Evolutionary conservation across 2,329 filamentous ascomycete genomes (phyloP), one percentile per base, ranked within the genome.

Genomic region (Aspergillus pseudoterreus): DNA sequence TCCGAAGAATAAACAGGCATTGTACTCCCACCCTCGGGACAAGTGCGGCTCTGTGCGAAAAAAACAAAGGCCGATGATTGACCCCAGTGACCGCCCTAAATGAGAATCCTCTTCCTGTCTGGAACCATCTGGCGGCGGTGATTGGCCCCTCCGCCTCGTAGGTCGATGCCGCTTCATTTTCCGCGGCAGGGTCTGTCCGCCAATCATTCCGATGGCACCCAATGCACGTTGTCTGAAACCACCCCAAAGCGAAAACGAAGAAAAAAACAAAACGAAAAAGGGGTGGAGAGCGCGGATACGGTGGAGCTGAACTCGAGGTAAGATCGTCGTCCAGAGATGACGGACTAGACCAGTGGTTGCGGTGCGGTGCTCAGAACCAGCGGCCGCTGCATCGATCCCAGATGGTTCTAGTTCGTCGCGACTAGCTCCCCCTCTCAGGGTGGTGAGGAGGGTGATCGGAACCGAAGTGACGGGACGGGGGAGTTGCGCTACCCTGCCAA

Each of bases 381-480:
- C 53, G 57, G 50, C 51, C 55, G 54, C 39, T 19, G 48, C 30
- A 43, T 53, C 48, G 55, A 56, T 57, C 51, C 44, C 47, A 45
- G 47, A 46, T 27, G 21, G 27, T 42, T 43, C 39, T 46, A 43
- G 39, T 35, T 45, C 38, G 30, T 42, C 38, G 43, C 19, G 19
- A 19, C 35, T 33, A 32, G 15, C 49, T 33, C 35, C 22, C 35
- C 43, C 14, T 32, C 36, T 12, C 8, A 42, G 39, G 21, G 17
- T 35, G 27, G 36, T 51, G 46, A 49, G 43, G 46, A 45, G 52
- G 49, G 53, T 44, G 54, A 57, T 57, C 54, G 54, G 57, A 59
- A 52, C 59, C 59, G 48, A 50, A 50, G 55, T 56, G 58, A 60
- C 53, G 59, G 59, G 55, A 59, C 58, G 45, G 47, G 38, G 24